Evolutionary conservation across 2,329 filamentous ascomycete species (phyloP).

Genomic region (Dothideomycetes sp.): DNA sequence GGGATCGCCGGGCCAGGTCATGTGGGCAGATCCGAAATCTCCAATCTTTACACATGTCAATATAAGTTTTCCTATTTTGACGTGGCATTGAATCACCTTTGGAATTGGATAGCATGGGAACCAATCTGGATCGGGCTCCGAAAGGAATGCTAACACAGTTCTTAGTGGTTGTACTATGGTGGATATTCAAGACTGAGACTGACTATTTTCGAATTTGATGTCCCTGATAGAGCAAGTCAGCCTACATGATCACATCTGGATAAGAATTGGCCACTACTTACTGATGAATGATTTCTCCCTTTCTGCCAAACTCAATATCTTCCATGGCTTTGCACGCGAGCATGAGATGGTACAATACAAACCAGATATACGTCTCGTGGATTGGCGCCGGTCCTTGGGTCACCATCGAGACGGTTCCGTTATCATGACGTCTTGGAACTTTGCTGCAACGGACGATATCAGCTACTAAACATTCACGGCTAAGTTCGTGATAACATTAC

Average conservation of each 20-base stretch:
- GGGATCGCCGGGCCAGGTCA: neutral
- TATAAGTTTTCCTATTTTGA: neutral
- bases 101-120: constrained; percentile 2
- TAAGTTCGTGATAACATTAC: no score
- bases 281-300: constrained; percentile 4
- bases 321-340: neutral
- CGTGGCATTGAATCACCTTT: constrained; percentile 1
- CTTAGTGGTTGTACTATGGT: neutral
- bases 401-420: no score
- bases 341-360: neutral
- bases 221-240: constrained; percentile 2
- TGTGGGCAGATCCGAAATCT: constrained; percentile 3
- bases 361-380: neutral
- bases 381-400: neutral
- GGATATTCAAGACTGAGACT: neutral
- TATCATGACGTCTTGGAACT: no score
- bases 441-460: no score
- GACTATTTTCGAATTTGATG: constrained; percentile 4
- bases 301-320: neutral
- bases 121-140: neutral
- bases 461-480: no score
- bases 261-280: neutral
- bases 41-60: constrained; percentile 1
- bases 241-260: neutral
- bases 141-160: constrained; percentile 1